Conservation (phyloP, 495 filamentous ascomycete genomes). For the Rhizodiscina lignyota region DNA sequence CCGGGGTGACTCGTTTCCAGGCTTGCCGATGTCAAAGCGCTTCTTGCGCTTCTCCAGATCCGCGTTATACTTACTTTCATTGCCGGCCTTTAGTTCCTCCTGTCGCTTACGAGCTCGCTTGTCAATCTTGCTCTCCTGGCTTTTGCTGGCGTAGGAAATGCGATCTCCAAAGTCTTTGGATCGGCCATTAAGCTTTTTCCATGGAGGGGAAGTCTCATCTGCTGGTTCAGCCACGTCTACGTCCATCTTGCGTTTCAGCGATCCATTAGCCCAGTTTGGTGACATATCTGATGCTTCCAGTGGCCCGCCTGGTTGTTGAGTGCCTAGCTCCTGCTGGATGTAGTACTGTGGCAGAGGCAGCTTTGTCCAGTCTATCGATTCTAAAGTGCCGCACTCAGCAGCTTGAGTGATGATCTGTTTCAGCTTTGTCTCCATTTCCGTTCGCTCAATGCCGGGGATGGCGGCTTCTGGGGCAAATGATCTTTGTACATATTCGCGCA, state of each 20-base stretch:
- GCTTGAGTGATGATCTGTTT: constrained; percentile 72
- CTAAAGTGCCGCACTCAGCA: constrained; percentile 49
- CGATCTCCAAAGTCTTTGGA: constrained; percentile 67
- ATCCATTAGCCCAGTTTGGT: not conserved
- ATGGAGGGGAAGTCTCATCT: constrained; percentile 37
- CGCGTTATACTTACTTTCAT: constrained; percentile 76
- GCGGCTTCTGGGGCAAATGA: constrained; percentile 59
- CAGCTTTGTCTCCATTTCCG: constrained; percentile 68
- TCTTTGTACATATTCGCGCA: constrained; percentile 70
- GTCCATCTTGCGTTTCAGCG: constrained; percentile 63
- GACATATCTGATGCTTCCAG: not conserved
- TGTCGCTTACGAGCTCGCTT: constrained; percentile 41
- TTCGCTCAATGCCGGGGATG: constrained; percentile 40
- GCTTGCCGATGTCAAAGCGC: too few species aligned
- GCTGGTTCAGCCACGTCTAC: constrained; percentile 23
- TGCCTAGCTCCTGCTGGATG: constrained; percentile 47
- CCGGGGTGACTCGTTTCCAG: constrained; percentile 26
- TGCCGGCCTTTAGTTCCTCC: constrained; percentile 20
- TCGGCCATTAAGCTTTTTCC: constrained; percentile 54
- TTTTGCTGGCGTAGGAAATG: constrained; percentile 37
- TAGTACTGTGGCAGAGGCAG: constrained; percentile 78
- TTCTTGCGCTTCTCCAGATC: constrained; percentile 75
- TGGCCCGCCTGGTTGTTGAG: too few species aligned
- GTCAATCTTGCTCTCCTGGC: constrained; percentile 22
- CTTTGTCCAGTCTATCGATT: constrained; percentile 62